Evolutionary conservation across 306 rosid genomes (phyloP), one percentile per base, ranked within the genome.

Genomic region (Lablab purpureus): DNA sequence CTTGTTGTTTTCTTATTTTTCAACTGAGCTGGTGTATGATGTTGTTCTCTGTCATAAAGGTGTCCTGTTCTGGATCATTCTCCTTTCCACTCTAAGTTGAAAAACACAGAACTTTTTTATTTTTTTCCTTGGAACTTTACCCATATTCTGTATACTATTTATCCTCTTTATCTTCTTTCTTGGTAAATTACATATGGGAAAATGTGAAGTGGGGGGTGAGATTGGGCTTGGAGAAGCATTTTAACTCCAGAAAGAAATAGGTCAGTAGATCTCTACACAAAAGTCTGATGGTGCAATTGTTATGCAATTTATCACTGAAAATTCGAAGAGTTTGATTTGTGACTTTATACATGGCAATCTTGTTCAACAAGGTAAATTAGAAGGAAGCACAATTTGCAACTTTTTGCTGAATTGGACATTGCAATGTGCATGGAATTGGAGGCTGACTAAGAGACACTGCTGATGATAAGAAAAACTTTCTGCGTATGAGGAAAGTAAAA

Each of bases 321-420:
- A 67, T 23, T 74, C 11, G 43, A 74, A 56, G 9, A 41, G 12
- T 45, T 49, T 30, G 63, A 28, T 30, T 71, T 30, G 18, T 51
- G 9, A 6, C 47, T 50, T 50, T 50, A 50, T 21, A 50, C 3
- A 0, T 50, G 55, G 55, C 10, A 50, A 50, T 49, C 27, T 50
- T 71, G 27, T 40, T 28, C 28, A n/a, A 49, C 46, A 28, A 70
- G 60, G 59, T 28, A 70, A 70, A 49, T 50, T 49, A 70, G 28
- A 49, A 70, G 75, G 62, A 70, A 30, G 22, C 10, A 17, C 22
- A 50, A n/a, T 50, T 51, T 59, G 9, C 68, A 56, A 17, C 78
- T 22, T 55, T 47, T 1, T 32, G 47, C 14, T 45, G 56, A 30
- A 17, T 46, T 28, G 43, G 32, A 45, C 21, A 28, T 5, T 7